These are phyloP conservation scores for Chaetomium olivaceum DNA, from an alignment of 2,329 filamentous ascomycete species.

Conservation along the genomic window DNA sequence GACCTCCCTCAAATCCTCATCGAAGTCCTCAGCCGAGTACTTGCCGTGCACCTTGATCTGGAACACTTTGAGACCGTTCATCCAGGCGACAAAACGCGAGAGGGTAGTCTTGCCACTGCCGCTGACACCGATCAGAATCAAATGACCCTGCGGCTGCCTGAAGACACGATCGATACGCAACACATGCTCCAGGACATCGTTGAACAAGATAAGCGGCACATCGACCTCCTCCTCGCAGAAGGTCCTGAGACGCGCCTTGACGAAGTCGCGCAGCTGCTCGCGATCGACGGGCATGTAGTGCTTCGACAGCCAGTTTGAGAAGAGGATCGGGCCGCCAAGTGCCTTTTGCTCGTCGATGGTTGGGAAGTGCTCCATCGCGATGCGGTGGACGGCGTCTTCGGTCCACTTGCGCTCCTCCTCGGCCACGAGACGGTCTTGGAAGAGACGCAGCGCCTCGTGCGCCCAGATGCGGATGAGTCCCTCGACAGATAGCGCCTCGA, in stretches of 20 bases:
- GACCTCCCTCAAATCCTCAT: slow-evolving; percentile 93
- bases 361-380: slow-evolving; percentile 90
- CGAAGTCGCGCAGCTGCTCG: slow-evolving; percentile 92
- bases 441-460: slow-evolving; percentile 91
- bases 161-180: slow-evolving; percentile 98
- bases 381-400: slow-evolving; percentile 78
- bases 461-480: slow-evolving; percentile 97
- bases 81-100: slow-evolving; percentile 98
- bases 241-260: slow-evolving; percentile 93
- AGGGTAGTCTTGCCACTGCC: slow-evolving; percentile 98
- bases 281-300: slow-evolving; percentile 96
- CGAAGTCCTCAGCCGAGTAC: slow-evolving; percentile 97
- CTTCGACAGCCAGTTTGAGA: slow-evolving; percentile 99
- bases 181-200: slow-evolving; percentile 97
- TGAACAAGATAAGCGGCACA: slow-evolving; percentile 97
- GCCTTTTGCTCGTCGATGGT: slow-evolving; percentile 90
- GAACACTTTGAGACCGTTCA: slow-evolving; percentile 98
- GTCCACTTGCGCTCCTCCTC: slow-evolving; percentile 97
- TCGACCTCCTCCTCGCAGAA: slow-evolving; percentile 99
- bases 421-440: slow-evolving; percentile 93
- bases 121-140: slow-evolving; percentile 97
- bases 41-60: slow-evolving; percentile 99
- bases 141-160: slow-evolving; percentile 94
- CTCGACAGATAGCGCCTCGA: slow-evolving; percentile 85
- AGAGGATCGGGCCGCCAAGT: slow-evolving; percentile 88